Evolutionary conservation across 441 rosid species (phyloP).

Genomic region (Aleurites moluccanus): DNA sequence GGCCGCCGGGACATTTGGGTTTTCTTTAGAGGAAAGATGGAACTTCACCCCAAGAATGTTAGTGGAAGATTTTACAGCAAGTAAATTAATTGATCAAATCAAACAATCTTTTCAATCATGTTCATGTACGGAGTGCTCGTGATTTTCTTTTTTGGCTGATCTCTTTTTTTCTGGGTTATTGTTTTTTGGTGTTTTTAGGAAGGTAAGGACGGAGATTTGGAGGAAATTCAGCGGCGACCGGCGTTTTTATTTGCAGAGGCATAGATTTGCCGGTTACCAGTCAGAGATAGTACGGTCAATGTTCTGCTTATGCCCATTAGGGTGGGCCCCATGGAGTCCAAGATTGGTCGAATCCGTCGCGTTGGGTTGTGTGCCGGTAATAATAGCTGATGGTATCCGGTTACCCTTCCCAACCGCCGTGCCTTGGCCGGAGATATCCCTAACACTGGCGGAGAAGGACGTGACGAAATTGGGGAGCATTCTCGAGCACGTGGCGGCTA

Average conservation of each 20-base stretch:
- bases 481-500: slow-evolving; percentile 71
- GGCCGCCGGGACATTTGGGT: slow-evolving; percentile 70
- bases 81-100: slow-evolving; percentile 33
- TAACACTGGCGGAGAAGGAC: slow-evolving; percentile 78
- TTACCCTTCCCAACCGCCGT: slow-evolving; percentile 64
- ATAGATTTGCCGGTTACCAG: slow-evolving; percentile 77
- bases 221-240: slow-evolving; percentile 59
- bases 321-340: slow-evolving; percentile 99
- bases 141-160: neutral
- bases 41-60: slow-evolving; percentile 81
- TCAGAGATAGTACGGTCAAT: slow-evolving; percentile 79
- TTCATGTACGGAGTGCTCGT: neutral
- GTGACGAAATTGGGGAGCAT: slow-evolving; percentile 52
- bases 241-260: slow-evolving; percentile 71
- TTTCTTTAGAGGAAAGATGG: slow-evolving; percentile 97
- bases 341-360: slow-evolving; percentile 83
- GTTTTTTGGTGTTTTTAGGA: slow-evolving; percentile 36
- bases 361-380: slow-evolving; percentile 85
- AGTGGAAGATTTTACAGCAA: slow-evolving; percentile 93
- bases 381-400: slow-evolving; percentile 86
- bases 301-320: slow-evolving; percentile 86
- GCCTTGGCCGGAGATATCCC: slow-evolving; percentile 76
- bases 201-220: slow-evolving; percentile 82
- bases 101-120: neutral
- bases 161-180: neutral